phyloP scores from a whole-genome alignment of 75 land plant species.

The Sequoia sempervirens region DNA sequence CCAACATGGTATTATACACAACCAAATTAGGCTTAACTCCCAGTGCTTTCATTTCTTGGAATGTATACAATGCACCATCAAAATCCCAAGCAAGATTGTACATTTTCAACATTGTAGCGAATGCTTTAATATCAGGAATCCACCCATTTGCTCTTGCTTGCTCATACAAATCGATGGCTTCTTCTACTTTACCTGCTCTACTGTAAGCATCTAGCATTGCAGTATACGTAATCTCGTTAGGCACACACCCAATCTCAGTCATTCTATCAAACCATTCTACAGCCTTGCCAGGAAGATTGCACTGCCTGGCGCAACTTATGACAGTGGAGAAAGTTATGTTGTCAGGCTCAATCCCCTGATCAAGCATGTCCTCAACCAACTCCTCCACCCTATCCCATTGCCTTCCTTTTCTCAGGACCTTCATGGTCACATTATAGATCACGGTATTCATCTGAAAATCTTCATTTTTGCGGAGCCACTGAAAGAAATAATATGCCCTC shows the following conservation, averaged over 20 bases:
- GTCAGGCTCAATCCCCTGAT: slow-evolving; percentile 44
- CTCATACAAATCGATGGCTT: slow-evolving; percentile 75
- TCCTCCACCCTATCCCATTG: slow-evolving; percentile 58
- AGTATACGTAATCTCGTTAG: slow-evolving; percentile 92
- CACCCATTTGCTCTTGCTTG: slow-evolving; percentile 60
- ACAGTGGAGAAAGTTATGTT: slow-evolving; percentile 91
- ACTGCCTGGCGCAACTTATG: slow-evolving; percentile 77
- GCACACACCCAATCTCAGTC: slow-evolving; percentile 68
- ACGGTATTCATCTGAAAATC: slow-evolving; percentile 48
- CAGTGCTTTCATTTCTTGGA: slow-evolving; percentile 65
- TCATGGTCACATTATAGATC: slow-evolving; percentile 80
- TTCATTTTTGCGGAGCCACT: slow-evolving; percentile 52
- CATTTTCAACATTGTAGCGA: slow-evolving; percentile 64
- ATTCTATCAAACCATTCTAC: slow-evolving; percentile 89
- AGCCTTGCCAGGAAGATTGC: slow-evolving; percentile 54
- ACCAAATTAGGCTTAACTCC: slow-evolving; percentile 74
- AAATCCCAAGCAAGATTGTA: slow-evolving; percentile 70
- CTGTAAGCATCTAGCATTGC: slow-evolving; percentile 77
- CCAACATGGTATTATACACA: slow-evolving; percentile 67
- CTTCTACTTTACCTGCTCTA: slow-evolving; percentile 57
- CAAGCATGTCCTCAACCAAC: slow-evolving; percentile 70
- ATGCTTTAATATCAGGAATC: slow-evolving; percentile 64
- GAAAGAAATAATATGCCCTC: slow-evolving; percentile 42
- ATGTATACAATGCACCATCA: slow-evolving; percentile 52
- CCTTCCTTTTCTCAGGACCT: slow-evolving; percentile 62